Percentiles rank a stretch among this genome's conserved stretches.
Conservation (phyloP, 345 rosid genomes). For the Melastoma malabathricum region DNA sequence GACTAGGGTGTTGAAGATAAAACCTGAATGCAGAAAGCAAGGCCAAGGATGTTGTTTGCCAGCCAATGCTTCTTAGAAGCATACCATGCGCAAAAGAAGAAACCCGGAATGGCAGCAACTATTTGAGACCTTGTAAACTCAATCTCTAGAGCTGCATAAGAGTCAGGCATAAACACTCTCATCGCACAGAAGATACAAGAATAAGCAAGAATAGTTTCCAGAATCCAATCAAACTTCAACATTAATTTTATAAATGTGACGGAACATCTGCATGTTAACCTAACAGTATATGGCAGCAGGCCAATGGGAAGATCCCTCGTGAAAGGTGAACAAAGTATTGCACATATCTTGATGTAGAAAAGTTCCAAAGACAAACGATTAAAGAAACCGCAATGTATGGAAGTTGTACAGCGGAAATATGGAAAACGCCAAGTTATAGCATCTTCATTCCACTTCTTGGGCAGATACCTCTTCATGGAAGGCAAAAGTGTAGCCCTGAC, state of each 20-base stretch:
- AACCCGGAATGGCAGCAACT: slow-evolving; percentile 89
- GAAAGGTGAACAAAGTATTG: too few relatives aligned
- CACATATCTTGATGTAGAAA: too few relatives aligned
- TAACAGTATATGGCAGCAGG: too few relatives aligned
- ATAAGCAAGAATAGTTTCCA: slow-evolving; percentile 27
- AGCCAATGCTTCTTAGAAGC: slow-evolving; percentile 96
- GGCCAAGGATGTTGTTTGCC: slow-evolving; percentile 89
- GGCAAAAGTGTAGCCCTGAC: slow-evolving; percentile 91
- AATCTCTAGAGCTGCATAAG: slow-evolving; percentile 77
- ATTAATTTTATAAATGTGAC: too few relatives aligned
- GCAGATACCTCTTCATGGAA: slow-evolving; percentile 58
- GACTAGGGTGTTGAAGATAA: not conserved
- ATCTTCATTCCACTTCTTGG: slow-evolving; percentile 73
- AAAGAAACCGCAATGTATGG: slow-evolving; percentile 1
- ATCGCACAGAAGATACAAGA: slow-evolving; percentile 10
- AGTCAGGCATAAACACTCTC: slow-evolving; percentile 1
- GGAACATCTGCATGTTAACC: too few relatives aligned
- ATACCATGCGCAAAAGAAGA: slow-evolving; percentile 97
- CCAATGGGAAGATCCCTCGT: too few relatives aligned
- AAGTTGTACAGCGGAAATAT: slow-evolving; percentile 54
- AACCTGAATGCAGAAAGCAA: slow-evolving; percentile 98
- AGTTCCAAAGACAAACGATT: not conserved
- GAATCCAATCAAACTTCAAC: slow-evolving; percentile 9
- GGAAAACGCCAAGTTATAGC: slow-evolving; percentile 68
- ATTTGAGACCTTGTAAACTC: slow-evolving; percentile 94